Base-by-base conservation (phyloP, 106 monocot genomes). In the Acanthochlamys bracteata region DNA sequence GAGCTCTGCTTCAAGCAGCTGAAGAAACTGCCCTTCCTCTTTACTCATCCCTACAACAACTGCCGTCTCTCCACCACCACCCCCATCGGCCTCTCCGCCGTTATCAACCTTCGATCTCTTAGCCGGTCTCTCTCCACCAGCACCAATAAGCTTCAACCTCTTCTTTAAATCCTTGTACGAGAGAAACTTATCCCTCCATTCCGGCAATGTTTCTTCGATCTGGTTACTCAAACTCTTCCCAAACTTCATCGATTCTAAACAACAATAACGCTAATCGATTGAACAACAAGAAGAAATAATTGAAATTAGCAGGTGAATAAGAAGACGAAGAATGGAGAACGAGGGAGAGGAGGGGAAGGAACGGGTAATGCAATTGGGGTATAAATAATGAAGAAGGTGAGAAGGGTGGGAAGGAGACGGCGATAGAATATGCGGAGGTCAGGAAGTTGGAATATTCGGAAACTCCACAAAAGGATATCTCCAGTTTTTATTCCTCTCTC, bases 171-270 rank as follows among this genome's bases (percentile, higher is more conserved):
- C 89, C 66, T 93, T 93, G 70, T 93, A 93, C 42, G 86, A 83
- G 47, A 93, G 68, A 74, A 93, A 93, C 65, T 89, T 86, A 69
- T 93, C 93, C 58, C 81, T 67, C 93, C 93, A 93, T 58, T 93
- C 93, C n/a, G 93, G 89, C 54, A 93, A 71, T 22, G 93, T 82
- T 76, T 89, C 93, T 73, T 83, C 93, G 52, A 93, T 93, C 79
- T 93, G 93, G 51, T 70, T 79, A 54, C 79, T 71, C 25, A 93
- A 62, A 22, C 93, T 89, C 83, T 89, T 93, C 23, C 93, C 93
- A 26, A 93, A 93, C 69, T 93, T 93, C 93, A 93, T 91, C 39
- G 43, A 43, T 43, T 7, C 10, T 7, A 43, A 43, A 13, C 10
- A 43, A 43, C 13, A 43, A 43, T 8, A 13, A 13, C 10, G 13